Base-by-base conservation (phyloP, 1,284 basidiomycete genomes). In the Cystobasidium slooffiae region DNA sequence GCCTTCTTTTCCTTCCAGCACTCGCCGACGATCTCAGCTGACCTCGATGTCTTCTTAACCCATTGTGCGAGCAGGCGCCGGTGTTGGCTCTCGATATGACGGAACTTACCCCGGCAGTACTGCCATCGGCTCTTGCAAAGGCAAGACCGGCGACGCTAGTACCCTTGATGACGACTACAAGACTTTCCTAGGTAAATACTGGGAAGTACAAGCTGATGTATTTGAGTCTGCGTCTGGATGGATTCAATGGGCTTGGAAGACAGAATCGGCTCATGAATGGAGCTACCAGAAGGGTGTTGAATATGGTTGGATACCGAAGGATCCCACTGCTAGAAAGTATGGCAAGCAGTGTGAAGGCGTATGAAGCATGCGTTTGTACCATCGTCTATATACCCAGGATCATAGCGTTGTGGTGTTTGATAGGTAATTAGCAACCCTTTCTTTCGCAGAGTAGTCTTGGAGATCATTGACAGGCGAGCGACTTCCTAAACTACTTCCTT, bases 221-320 rank as follows among this genome's bases (percentile, higher is more conserved):
- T 81, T 81, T 66, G 81, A 82, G 74, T 74, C 44, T 22, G 84
- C 73, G 8, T 86, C 88, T 66, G 91, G 91, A n/a, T 92, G 90
- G 90, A 84, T 90, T n/a, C 90, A 86, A 80, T 92, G 91, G 91
- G 88, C 90, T 12, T 92, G 90, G 90, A 91, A 91, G 86, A 89
- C 88, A n/a, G 80, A 81, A 67, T 53, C 46, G 14, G 79, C 80
- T 0, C 79, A 80, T 62, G 82, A 82, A 24, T 82, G 81, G 80
- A 78, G 78, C 58, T 82, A 81, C 77, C 75, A 80, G 74, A 78
- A 79, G 53, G 79, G 81, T 41, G 74, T 82, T 16, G 77, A 79
- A 4, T 86, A 88, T 72, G 93, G 93, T 24, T 94, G 91, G 91
- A 94, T 96, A 81, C 93, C 93, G 12, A 81, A 83, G 68, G 78